Evolutionary conservation across 768 basidiomycete genomes (phyloP).

Genomic region (Leccinum subgranulosum): DNA sequence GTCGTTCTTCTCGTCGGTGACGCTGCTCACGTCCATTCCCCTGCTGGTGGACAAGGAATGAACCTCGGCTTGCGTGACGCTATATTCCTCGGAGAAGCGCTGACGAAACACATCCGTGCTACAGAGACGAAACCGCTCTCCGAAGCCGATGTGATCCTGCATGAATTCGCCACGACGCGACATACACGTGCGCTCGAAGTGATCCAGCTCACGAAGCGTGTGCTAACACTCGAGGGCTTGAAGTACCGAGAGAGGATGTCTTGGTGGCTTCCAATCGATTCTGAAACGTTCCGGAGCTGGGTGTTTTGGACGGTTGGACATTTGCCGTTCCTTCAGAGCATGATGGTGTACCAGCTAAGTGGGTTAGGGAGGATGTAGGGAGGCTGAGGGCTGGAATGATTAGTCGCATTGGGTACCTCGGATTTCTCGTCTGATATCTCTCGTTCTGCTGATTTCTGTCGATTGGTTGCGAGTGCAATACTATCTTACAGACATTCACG

Average conservation of each 20-base stretch:
- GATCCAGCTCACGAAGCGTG: conserved; percentile 39
- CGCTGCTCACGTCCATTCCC: conserved; percentile 55
- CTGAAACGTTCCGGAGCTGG: conserved; percentile 5
- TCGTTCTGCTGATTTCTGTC: background rate
- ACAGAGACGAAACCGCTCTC: conserved; percentile 2
- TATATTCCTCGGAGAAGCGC: conserved; percentile 41
- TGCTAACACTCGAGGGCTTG: conserved; percentile 26
- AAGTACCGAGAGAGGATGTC: conserved; percentile 12
- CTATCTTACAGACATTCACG: background rate
- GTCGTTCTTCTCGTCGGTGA: conserved; percentile 37
- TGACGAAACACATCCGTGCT: conserved; percentile 35
- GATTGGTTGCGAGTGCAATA: background rate
- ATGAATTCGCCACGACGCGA: conserved; percentile 35
- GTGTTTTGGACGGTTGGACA: conserved; percentile 8
- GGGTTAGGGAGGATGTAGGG: conserved; percentile 19
- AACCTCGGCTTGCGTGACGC: conserved; percentile 58
- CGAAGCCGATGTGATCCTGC: conserved; percentile 32
- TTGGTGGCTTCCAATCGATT: conserved; percentile 28
- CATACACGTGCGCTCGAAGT: conserved; percentile 39
- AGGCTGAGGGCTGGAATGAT: background rate
- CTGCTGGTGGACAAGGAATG: conserved; percentile 56
- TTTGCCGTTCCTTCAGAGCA: conserved; percentile 13
- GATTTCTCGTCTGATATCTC: background rate
- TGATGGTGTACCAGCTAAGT: conserved; percentile 19
- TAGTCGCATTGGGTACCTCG: background rate